phyloP scores from a whole-genome alignment of 1,139 yeast species.

The Protomyces inundatus region DNA sequence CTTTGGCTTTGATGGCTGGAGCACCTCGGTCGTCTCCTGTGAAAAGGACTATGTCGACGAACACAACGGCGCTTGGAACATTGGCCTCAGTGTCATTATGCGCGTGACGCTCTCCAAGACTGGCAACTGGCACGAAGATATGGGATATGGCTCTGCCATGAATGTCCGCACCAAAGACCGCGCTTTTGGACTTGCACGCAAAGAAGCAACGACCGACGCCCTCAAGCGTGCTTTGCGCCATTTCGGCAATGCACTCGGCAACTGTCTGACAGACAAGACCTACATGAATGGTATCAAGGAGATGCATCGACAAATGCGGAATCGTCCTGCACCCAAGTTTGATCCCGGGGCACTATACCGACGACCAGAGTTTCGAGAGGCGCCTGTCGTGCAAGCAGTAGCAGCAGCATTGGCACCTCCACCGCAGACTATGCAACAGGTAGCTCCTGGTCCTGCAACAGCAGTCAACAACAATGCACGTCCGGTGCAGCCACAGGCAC shows the following conservation, averaged over 20 bases:
- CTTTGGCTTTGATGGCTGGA: conserved; percentile 68
- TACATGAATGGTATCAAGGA: conserved; percentile 51
- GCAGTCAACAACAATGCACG: background rate
- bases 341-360: conserved; percentile 22
- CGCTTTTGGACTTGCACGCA: conserved; percentile 69
- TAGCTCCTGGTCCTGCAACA: background rate
- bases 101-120: conserved; percentile 58
- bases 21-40: conserved; percentile 45
- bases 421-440: too few relatives aligned
- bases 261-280: conserved; percentile 63
- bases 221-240: conserved; percentile 67
- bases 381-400: too few relatives aligned
- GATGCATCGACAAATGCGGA: conserved; percentile 35
- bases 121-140: conserved; percentile 71
- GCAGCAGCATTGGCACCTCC: too few relatives aligned
- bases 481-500: background rate
- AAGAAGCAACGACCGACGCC: conserved; percentile 76
- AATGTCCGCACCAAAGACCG: conserved; percentile 57
- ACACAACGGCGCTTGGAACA: conserved; percentile 38
- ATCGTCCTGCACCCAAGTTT: conserved; percentile 10
- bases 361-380: conserved; percentile 5
- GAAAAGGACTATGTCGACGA: conserved; percentile 39
- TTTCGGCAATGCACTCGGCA: conserved; percentile 73
- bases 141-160: conserved; percentile 69
- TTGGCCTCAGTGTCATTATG: conserved; percentile 61